A percentile compares a stretch with the other conserved stretches of the same genome.
Evolutionary conservation across 1,284 basidiomycete species (phyloP).

Genomic region (Heterobasidion annosum): DNA sequence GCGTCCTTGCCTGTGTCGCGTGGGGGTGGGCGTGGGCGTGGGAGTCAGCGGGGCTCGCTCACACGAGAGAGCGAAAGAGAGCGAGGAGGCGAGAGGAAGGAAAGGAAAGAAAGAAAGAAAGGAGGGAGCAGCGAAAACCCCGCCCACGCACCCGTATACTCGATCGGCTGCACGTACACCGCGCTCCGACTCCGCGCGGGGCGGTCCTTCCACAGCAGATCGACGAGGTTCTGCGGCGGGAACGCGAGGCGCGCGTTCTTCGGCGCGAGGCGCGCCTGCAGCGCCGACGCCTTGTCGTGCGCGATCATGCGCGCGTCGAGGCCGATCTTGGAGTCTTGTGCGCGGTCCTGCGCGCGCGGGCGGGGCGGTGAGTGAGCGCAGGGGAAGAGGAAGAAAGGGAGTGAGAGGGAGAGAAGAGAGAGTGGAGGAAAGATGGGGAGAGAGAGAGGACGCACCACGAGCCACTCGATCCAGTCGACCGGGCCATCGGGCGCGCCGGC

Average conservation of each 20-base stretch:
- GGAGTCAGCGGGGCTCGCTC: too few relatives aligned
- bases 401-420: too few relatives aligned
- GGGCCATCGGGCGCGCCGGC: constrained; percentile 53
- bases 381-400: too few relatives aligned
- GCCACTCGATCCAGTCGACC: constrained; percentile 75
- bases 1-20: constrained; percentile 36
- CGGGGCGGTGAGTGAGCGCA: too few relatives aligned
- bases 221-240: constrained; percentile 78
- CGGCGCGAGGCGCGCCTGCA: constrained; percentile 46
- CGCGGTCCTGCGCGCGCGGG: constrained; percentile 31
- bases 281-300: constrained; percentile 55
- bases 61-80: too few relatives aligned
- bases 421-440: too few relatives aligned
- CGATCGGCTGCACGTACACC: constrained; percentile 67
- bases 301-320: constrained; percentile 87
- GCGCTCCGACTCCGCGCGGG: constrained; percentile 60
- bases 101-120: too few relatives aligned
- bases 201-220: constrained; percentile 75
- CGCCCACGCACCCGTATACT: constrained; percentile 53
- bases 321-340: constrained; percentile 57
- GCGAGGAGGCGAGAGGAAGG: too few relatives aligned
- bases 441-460: constrained; percentile 36
- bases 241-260: constrained; percentile 56
- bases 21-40: too few relatives aligned
- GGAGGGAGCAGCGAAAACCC: too few relatives aligned